Evolutionary conservation across 352 stramenopile species (phyloP), one percentile per base, ranked within the genome.

Genomic region (Globisporangium nodosum): DNA sequence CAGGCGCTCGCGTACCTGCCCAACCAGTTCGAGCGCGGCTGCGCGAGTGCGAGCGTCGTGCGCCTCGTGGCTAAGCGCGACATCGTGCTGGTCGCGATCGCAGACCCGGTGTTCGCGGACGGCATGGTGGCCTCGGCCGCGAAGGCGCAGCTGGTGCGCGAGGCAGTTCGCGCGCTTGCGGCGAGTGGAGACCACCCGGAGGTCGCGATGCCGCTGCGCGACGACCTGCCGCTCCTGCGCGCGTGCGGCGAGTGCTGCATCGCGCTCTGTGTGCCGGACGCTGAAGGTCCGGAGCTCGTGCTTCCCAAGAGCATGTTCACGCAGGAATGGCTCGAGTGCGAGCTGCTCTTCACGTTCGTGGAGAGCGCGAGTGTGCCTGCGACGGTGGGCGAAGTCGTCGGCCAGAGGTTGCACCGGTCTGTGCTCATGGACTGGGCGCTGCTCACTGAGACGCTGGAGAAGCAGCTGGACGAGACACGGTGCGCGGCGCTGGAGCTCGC

Each of bases 21-120:
- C 11, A 70, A 67, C 56, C 64, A 70, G 52, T 70, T 65, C 40
- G 64, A 70, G 15, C 64, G 64, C 31, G 55, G 56, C 49, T 27
- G 47, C 45, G 40, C 45, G 15, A 40, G 27, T n/a, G 52, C 48
- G 18, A 33, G 52, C n/a, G 56, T 70, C 40, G 54, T 70, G 1
- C 51, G 54, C 12, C 56, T 70, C 8, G 57, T 35, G 0, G 20
- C 48, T 1, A 57, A 47, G 46, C 13, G 27, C 12, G 48, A 51
- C n/a, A 18, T 70, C 9, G 16, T 33, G 40, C 8, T 67, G 15
- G 27, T 67, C 5, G 37, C 39, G 21, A 61, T 27, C 27, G 49
- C 50, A 1, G 45, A 63, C 7, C 20, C 35, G 5, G 13, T 45
- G 18, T 64, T 67, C 37, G 46, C 24, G 51, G 50, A 65, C 20